Evolutionary conservation across 2,329 filamentous ascomycete species (phyloP), one percentile per base, ranked within the genome.

Genomic region (Fusarium compactum): DNA sequence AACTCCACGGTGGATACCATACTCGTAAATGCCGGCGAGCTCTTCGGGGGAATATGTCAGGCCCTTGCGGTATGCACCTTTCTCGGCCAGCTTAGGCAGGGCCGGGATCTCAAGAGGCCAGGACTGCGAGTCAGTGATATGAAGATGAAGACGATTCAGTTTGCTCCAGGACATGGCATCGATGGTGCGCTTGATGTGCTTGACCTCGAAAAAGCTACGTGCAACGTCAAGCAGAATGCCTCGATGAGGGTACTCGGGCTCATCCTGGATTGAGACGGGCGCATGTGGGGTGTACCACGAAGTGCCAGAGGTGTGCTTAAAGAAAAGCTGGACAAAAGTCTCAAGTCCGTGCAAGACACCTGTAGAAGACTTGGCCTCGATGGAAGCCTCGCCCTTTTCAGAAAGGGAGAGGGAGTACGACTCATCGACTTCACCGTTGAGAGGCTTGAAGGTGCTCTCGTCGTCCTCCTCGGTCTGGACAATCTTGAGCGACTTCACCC

Each of bases 101-200:
- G 91, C 80, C 2, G 92, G 92, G 52, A 97, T 90, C 71, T 94
- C 92, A 25, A 97, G 83, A 1, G 94, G 94, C 91, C 93, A 97
- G 6, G 92, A 92, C 79, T 97, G 93, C 18, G 91, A 90, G 79
- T 97, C 93, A 7, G 92, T 96, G 61, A 91, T 85, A 82, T 97
- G 93, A 57, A 95, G 83, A 80, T 96, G 93, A 59, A 97, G 85
- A 8, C 90, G 86, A 81, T 96, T 96, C 84, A 96, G 87, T 82
- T 97, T 96, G 82, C 90, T 93, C 86, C 89, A 94, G 2, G 91
- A 84, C 70, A 92, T 81, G 43, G 89, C 91, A 76, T 97, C 92
- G 70, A 97, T 92, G 56, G 90, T 93, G 53, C 90, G 89, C 75
- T 90, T 85, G 71, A 97, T 90, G 74, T 92, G 88, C 6, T 83